phyloP scores from a whole-genome alignment of 495 filamentous ascomycete genomes.

The Neurospora sublineolata region DNA sequence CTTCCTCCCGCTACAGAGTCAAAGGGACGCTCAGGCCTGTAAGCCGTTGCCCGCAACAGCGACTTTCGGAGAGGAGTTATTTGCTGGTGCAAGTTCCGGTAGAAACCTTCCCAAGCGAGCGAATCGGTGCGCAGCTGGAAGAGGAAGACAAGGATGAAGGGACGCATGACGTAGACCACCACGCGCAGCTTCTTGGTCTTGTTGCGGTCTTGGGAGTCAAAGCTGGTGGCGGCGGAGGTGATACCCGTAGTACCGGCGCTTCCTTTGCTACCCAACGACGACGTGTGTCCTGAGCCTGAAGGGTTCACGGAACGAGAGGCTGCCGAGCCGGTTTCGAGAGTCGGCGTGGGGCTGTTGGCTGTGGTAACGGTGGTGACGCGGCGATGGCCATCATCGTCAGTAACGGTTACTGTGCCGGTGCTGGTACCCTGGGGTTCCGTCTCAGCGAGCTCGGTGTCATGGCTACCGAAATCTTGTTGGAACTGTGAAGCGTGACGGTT shows the following conservation, averaged over 20 bases:
- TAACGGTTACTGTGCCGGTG: not conserved
- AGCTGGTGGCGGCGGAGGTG: slow-evolving; percentile 7
- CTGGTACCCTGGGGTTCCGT: not conserved
- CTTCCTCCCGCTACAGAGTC: slow-evolving; percentile 16
- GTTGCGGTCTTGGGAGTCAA: slow-evolving; percentile 38
- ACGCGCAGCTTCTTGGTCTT: slow-evolving; percentile 52
- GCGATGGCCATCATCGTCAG: slow-evolving; percentile 6
- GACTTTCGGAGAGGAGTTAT: slow-evolving; percentile 66
- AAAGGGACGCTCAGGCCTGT: slow-evolving; percentile 33
- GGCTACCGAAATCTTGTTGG: slow-evolving; percentile 33
- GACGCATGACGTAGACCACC: slow-evolving; percentile 61
- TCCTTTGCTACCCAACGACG: not conserved
- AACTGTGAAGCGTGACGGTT: slow-evolving; percentile 25
- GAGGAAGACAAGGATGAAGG: slow-evolving; percentile 85
- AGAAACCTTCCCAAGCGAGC: slow-evolving; percentile 57
- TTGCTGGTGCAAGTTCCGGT: slow-evolving; percentile 71
- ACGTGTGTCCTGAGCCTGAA: not conserved
- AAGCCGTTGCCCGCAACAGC: slow-evolving; percentile 52
- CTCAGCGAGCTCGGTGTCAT: slow-evolving; percentile 20
- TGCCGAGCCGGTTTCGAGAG: not conserved
- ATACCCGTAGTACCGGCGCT: not conserved
- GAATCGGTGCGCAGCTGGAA: slow-evolving; percentile 61
- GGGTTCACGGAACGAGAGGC: not conserved
- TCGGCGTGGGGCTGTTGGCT: not conserved
- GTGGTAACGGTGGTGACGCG: slow-evolving; percentile 2